Evolutionary conservation across 805 yeast species (phyloP).

Genomic region (Lachancea lanzarotensis): DNA sequence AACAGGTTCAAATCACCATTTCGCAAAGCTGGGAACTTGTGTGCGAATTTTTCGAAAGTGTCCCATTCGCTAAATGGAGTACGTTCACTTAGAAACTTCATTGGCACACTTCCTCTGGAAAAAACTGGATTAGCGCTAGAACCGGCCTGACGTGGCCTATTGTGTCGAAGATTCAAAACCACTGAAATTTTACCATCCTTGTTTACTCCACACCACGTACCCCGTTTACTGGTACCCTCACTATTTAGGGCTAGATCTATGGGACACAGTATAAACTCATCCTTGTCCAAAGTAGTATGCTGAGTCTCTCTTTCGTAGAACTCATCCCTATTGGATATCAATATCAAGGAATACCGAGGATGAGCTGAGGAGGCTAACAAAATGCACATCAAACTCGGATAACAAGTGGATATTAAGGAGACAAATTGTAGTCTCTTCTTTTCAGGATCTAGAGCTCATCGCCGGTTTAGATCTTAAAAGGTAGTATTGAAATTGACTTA

Average conservation of each 20-base stretch:
- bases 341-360: slow-evolving; percentile 66
- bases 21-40: slow-evolving; percentile 15
- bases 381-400: slow-evolving; percentile 61
- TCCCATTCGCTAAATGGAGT: slow-evolving; percentile 23
- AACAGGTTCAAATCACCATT: slow-evolving; percentile 33
- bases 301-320: slow-evolving; percentile 67
- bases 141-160: slow-evolving; percentile 28
- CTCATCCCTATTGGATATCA: slow-evolving; percentile 86
- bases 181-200: slow-evolving; percentile 57
- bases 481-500: too few species aligned
- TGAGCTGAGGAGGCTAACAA: slow-evolving; percentile 60
- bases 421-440: too few species aligned
- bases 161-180: slow-evolving; percentile 63
- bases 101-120: slow-evolving; percentile 45
- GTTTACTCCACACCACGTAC: slow-evolving; percentile 87
- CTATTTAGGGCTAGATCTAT: slow-evolving; percentile 49
- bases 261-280: slow-evolving; percentile 50
- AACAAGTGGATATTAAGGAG: too few species aligned
- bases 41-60: slow-evolving; percentile 20
- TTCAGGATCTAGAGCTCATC: too few species aligned
- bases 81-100: slow-evolving; percentile 27
- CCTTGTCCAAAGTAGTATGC: slow-evolving; percentile 38
- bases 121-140: slow-evolving; percentile 13
- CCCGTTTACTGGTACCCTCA: slow-evolving; percentile 50
- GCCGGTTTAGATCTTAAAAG: too few species aligned